Evolutionary conservation across 1,284 basidiomycete species (phyloP), one percentile per base, ranked within the genome.

Genomic region (Microbotryum saponariae): DNA sequence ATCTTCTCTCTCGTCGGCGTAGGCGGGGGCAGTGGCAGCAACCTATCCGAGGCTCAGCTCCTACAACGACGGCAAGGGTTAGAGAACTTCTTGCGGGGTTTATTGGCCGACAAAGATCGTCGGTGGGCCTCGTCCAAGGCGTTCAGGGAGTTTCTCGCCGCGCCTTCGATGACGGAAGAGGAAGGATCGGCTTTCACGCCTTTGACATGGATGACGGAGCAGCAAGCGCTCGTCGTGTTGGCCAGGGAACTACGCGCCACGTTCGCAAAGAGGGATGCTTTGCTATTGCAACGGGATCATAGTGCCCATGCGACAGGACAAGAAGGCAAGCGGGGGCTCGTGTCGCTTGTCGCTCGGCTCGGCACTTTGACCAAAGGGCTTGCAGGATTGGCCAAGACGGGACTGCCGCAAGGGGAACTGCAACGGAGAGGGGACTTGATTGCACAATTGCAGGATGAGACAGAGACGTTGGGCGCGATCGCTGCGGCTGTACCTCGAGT

Each of bases 121-220:
- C 81, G 80, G 66, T 97, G 91, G 91, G 80, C 91, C 61, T 85
- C 87, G 61, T 78, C 80, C 46, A 83, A 82, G 68, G 84, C 83
- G n/a, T 92, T 94, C 76, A 82, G 83, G 66, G 84, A 88, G 63
- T 97, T 97, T 74, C 82, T 97, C 53, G 87, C 88, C 48, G 82
- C 93, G 47, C 91, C 91, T 18, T 68, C 71, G 54, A 69, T 6
- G 70, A 69, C 27, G 71, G 71, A 44, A 74, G 67, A 58, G 65
- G 61, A 70, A 18, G 45, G 42, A 27, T 25, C 44, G 37, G 51
- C 21, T 60, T 88, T 87, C 77, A 87, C 87, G 0, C 81, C 83
- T 2, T 78, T 85, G 16, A 83, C 85, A 46, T 93, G 91, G 91
- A 79, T 93, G 23, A 85, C 90, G 65, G 90, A 92, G 74, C 87